phyloP scores from a whole-genome alignment of 106 monocot species.

The Narthecium ossifragum region DNA sequence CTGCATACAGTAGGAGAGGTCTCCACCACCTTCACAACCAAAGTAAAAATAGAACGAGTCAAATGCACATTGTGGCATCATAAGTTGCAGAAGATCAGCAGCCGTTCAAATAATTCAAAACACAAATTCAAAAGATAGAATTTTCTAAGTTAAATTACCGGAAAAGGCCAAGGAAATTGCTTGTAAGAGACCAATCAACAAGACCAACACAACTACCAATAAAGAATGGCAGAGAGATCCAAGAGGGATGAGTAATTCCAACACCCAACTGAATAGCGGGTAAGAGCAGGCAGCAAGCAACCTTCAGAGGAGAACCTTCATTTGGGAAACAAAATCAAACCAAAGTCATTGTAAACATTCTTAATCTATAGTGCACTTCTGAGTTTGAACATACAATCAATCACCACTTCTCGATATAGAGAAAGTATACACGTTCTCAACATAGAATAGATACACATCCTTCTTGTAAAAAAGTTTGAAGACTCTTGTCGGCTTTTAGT shows the following conservation, averaged over 20 bases:
- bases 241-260: constrained; percentile 87
- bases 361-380: too few relatives aligned
- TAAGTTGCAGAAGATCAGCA: neutral
- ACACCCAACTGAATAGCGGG: constrained; percentile 85
- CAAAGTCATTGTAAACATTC: too few relatives aligned
- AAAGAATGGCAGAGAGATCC: constrained; percentile 89
- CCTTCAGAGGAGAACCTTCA: constrained; percentile 72
- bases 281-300: constrained; percentile 65
- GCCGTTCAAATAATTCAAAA: neutral
- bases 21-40: constrained; percentile 80
- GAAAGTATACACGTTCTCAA: too few relatives aligned
- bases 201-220: constrained; percentile 90
- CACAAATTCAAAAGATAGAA: constrained; percentile 1
- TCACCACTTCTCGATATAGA: too few relatives aligned
- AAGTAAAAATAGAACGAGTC: neutral
- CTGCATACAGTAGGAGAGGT: constrained; percentile 65
- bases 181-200: constrained; percentile 94
- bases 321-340: constrained; percentile 8
- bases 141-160: constrained; percentile 47
- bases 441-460: too few relatives aligned
- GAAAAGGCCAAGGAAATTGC: constrained; percentile 94
- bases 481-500: too few relatives aligned
- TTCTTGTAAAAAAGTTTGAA: too few relatives aligned
- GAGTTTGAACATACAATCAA: too few relatives aligned
- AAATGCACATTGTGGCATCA: neutral